Percentiles rank a stretch among this genome's conserved stretches.
Evolutionary conservation across 352 stramenopile species (phyloP).

Genomic region (Pythium periplocum): DNA sequence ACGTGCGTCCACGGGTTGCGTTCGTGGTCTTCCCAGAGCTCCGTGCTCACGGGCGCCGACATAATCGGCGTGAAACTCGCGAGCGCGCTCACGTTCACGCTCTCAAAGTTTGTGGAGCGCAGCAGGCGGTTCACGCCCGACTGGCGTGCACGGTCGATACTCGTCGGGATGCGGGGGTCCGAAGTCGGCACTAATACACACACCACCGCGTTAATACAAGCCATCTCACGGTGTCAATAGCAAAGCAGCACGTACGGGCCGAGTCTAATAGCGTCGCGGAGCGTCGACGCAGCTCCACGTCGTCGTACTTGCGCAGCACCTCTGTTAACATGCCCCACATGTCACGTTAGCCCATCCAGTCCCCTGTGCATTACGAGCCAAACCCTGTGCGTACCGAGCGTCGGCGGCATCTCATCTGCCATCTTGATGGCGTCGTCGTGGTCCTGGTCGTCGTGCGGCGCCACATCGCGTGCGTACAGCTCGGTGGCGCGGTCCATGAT

Average conservation of each 20-base stretch:
- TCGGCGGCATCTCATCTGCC: constrained; percentile 12
- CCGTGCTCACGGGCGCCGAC: not conserved
- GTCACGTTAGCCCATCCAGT: not conserved
- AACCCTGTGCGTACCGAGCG: constrained; percentile 5
- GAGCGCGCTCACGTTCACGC: constrained; percentile 5
- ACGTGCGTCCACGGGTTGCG: constrained; percentile 44
- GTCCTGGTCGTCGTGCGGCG: not conserved
- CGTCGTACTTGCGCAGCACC: constrained; percentile 64
- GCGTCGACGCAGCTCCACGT: constrained; percentile 44
- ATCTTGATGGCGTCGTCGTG: not conserved
- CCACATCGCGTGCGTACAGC: no score
- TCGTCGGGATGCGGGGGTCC: constrained; percentile 41
- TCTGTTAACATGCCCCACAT: constrained; percentile 7
- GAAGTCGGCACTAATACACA: constrained; percentile 26
- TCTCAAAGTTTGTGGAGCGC: constrained; percentile 34
- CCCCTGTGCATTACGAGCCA: not conserved
- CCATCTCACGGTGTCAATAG: not conserved
- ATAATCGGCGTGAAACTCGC: constrained; percentile 4
- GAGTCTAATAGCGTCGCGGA: constrained; percentile 56
- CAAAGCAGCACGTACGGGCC: constrained; percentile 32
- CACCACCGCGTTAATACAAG: constrained; percentile 1
- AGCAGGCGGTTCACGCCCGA: constrained; percentile 61
- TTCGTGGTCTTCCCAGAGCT: not conserved
- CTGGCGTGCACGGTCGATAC: constrained; percentile 46
- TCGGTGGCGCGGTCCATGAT: not conserved